Percentiles rank a stretch among this genome's conserved stretches.
Evolutionary conservation across 139 green algal species (phyloP).

Genomic region (Pleodorina starrii): DNA sequence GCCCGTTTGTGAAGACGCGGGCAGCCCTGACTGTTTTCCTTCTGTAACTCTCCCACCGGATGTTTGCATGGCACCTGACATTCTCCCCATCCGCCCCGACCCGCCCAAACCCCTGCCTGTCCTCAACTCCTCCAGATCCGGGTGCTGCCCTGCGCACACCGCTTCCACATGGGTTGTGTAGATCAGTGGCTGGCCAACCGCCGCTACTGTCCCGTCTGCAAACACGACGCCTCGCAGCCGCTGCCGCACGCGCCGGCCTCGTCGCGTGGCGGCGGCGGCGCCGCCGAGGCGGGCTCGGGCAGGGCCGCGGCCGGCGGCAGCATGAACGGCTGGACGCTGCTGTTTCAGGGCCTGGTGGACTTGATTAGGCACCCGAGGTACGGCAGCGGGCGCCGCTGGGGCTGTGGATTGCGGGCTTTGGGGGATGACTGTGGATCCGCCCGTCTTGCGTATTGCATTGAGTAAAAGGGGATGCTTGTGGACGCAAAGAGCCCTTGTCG

Average conservation of each 20-base stretch:
- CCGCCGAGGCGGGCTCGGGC: not conserved
- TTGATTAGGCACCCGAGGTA: not conserved
- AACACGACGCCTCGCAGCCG: slow-evolving; percentile 60
- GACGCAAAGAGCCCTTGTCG: too few relatives aligned
- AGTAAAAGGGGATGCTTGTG: too few relatives aligned
- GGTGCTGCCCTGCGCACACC: slow-evolving; percentile 44
- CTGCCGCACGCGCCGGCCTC: slow-evolving; percentile 12
- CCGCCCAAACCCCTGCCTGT: not conserved
- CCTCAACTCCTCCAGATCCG: slow-evolving; percentile 2
- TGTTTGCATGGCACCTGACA: too few relatives aligned
- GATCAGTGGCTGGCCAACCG: slow-evolving; percentile 58
- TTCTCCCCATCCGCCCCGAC: too few relatives aligned
- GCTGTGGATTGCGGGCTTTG: too few relatives aligned
- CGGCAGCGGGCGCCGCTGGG: too few relatives aligned
- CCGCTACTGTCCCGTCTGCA: slow-evolving; percentile 60
- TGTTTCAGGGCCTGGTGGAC: slow-evolving; percentile 29
- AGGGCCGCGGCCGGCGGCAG: not conserved
- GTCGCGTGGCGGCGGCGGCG: not conserved
- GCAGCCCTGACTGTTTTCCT: too few relatives aligned
- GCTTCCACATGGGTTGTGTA: slow-evolving; percentile 63
- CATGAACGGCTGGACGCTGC: slow-evolving; percentile 44
- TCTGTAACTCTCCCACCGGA: too few relatives aligned
- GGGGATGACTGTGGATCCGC: too few relatives aligned
- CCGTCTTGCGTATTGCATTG: too few relatives aligned
- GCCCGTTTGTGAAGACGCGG: too few relatives aligned